Conservation (phyloP, 306 rosid species). For the Herpetospermum pedunculosum region DNA sequence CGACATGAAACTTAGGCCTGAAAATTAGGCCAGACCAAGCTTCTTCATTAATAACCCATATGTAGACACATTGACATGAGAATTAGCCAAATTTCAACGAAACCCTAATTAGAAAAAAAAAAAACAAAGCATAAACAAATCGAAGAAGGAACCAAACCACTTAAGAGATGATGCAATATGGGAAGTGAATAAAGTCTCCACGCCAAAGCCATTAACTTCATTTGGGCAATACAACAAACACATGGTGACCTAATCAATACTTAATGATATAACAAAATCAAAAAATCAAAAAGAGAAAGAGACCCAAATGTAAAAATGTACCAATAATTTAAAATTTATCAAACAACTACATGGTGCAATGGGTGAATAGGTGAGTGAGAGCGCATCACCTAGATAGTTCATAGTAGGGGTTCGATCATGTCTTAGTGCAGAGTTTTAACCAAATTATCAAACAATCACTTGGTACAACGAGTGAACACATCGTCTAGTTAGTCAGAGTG, state of each 20-base stretch:
- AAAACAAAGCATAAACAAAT: background rate
- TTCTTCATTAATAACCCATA: background rate
- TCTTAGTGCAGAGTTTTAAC: too few species aligned
- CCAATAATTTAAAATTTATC: too few species aligned
- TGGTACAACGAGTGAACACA: too few species aligned
- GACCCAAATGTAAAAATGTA: background rate
- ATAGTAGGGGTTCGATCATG: too few species aligned
- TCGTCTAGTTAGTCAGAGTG: too few species aligned
- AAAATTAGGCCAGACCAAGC: background rate
- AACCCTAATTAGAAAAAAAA: background rate
- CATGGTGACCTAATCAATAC: background rate
- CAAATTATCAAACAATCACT: too few species aligned
- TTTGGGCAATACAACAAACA: background rate
- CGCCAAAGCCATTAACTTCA: background rate
- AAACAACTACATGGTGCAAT: too few species aligned
- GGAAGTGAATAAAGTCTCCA: background rate
- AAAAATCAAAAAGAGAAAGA: background rate
- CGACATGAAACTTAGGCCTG: background rate
- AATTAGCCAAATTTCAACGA: background rate
- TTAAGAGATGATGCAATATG: background rate
- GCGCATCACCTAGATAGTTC: too few species aligned
- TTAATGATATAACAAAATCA: background rate
- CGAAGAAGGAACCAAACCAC: background rate
- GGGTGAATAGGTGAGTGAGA: too few species aligned
- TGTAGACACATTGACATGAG: background rate